Evolutionary conservation across 2,329 filamentous ascomycete genomes (phyloP), one percentile per base, ranked within the genome.

Genomic region (Venturia aucupariae): DNA sequence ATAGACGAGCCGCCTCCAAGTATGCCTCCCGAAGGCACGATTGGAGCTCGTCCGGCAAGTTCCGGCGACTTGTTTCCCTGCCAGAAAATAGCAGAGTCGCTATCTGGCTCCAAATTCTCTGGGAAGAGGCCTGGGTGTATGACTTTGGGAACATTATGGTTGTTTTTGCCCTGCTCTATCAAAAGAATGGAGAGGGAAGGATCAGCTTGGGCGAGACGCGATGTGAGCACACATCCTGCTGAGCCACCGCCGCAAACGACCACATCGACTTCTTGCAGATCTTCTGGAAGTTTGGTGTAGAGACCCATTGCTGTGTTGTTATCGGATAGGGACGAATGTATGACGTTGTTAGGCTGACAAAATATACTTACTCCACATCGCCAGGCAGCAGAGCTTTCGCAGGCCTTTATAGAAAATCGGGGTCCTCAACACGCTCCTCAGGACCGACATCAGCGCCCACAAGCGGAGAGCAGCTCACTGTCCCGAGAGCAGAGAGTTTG

Each of bases 1-100:
- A 76, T 77, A 0, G 73, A 74, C 27, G 71, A 73, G 7, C 85
- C 85, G 7, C 87, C 87, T 22, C 87, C 87, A 0, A 90, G 55
- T 19, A 41, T 60, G 32, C 55, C 55, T 38, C 55, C 55, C 3
- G 77, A 0, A 84, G 76, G 75, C 7, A 80, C 75, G 27, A 79
- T 74, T 2, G 73, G 74, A 64, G 77, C 76, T n/a, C 81, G 73
- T 17, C 77, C 75, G 57, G 76, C 78, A 2, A 84, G 75, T 27
- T 80, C 69, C 42, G 77, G 71, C 0, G 77, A 77, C 38, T 78
- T 70, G 48, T 79, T 80, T 3, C 76, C 75, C 67, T 81, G 75
- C 70, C 84, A 84, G 70, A 84, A 84, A 30, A 81, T 71, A 10
- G 80, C 77, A 0, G 77, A 79, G 65, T 81, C 81, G 64, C 78